Evolutionary conservation across 108 stramenopile species (phyloP).

Genomic region (Conticribra guillardii): DNA sequence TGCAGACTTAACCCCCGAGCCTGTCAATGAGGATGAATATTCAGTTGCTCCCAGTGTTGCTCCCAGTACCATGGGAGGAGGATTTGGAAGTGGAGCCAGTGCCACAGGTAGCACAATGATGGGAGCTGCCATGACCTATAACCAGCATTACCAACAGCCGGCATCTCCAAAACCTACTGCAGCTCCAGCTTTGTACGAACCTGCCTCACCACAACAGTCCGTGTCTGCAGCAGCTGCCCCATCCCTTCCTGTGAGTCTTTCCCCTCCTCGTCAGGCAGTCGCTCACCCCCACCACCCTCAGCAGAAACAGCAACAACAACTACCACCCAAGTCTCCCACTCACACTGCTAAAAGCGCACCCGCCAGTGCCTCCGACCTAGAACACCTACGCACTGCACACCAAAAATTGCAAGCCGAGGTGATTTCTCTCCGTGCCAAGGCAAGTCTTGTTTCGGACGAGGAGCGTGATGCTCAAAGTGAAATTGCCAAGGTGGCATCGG

Average conservation of each 20-base stretch:
- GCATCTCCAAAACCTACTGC: background rate
- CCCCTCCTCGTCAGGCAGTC: background rate
- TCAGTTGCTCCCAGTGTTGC: constrained; percentile 37
- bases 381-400: constrained; percentile 59
- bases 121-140: constrained; percentile 14
- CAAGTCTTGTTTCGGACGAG: constrained; percentile 74
- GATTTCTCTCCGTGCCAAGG: constrained; percentile 77
- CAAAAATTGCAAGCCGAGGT: constrained; percentile 88
- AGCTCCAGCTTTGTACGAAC: background rate
- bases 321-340: background rate
- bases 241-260: background rate
- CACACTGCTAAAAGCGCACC: constrained; percentile 1
- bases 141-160: background rate
- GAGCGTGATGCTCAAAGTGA: constrained; percentile 76
- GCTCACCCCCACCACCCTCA: background rate
- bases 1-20: constrained; percentile 63
- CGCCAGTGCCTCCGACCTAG: constrained; percentile 52
- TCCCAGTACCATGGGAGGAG: constrained; percentile 23
- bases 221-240: constrained; percentile 1
- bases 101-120: background rate
- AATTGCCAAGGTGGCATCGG: constrained; percentile 56
- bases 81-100: background rate
- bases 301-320: constrained; percentile 6
- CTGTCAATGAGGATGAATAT: constrained; percentile 29
- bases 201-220: constrained; percentile 23